A percentile compares a stretch with the other conserved stretches of the same genome.
Evolutionary conservation across 331 rosid species (phyloP).

Genomic region (Pyrus hybrid): DNA sequence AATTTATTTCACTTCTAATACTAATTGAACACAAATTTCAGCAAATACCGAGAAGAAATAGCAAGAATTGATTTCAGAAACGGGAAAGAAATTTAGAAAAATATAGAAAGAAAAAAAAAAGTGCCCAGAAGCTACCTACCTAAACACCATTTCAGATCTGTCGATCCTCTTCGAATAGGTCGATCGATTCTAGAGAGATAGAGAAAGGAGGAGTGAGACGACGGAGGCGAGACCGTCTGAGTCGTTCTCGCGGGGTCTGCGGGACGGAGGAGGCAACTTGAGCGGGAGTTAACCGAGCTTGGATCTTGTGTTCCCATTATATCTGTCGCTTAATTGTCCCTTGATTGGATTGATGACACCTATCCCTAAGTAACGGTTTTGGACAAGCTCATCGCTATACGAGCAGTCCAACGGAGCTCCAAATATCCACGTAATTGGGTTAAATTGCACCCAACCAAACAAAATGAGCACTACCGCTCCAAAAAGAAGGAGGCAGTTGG

Average conservation of each 20-base stretch:
- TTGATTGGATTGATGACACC: neutral
- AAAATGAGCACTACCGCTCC: no score
- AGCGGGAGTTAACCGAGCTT: neutral
- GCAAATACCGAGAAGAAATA: neutral
- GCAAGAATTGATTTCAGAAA: neutral
- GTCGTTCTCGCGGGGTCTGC: no score
- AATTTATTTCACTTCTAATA: neutral
- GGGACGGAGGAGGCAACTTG: neutral
- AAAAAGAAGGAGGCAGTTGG: no score
- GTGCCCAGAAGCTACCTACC: neutral
- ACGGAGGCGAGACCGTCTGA: neutral
- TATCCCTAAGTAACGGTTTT: no score
- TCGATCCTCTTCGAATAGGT: neutral
- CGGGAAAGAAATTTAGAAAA: neutral
- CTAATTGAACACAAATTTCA: neutral
- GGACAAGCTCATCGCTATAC: no score
- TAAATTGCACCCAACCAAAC: no score
- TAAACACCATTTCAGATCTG: neutral
- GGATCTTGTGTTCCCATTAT: neutral
- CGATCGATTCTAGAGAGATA: neutral
- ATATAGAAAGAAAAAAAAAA: no score
- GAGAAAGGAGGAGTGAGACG: neutral
- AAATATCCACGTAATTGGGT: no score
- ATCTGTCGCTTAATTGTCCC: neutral
- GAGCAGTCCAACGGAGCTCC: no score